These are phyloP conservation scores for Silene latifolia DNA, from an alignment of 148 eudicot species.

Conservation along the genomic window DNA sequence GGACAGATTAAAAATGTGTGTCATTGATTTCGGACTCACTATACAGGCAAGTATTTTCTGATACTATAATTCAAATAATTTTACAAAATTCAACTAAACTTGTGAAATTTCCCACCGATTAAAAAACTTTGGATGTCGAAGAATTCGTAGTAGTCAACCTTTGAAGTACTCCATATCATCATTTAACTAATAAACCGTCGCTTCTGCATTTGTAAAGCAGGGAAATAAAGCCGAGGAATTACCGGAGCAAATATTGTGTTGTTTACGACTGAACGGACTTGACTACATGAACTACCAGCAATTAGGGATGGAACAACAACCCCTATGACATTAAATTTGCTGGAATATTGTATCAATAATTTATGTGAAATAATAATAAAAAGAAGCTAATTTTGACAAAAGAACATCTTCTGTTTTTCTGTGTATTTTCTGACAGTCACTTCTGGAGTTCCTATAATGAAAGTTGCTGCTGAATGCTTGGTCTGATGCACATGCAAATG, in stretches of 20 bases:
- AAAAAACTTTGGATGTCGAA: too few species aligned
- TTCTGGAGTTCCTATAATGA: conserved; percentile 11
- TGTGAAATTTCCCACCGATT: not conserved
- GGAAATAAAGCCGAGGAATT: conserved; percentile 87
- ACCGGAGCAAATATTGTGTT: conserved; percentile 91
- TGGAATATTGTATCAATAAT: conserved; percentile 23
- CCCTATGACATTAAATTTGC: conserved; percentile 24
- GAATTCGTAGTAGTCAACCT: too few species aligned
- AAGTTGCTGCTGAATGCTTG: conserved; percentile 15
- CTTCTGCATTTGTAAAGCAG: conserved; percentile 35
- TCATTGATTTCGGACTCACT: conserved; percentile 83
- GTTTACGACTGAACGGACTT: conserved; percentile 73
- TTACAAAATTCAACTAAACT: not conserved
- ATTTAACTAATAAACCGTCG: not conserved
- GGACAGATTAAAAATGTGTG: conserved; percentile 70
- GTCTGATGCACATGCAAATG: conserved; percentile 27
- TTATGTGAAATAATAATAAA: conserved; percentile 20
- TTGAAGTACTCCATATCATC: too few species aligned
- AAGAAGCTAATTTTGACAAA: conserved; percentile 18
- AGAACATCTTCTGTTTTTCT: conserved; percentile 17
- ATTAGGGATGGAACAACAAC: conserved; percentile 51
- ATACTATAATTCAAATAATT: not conserved
- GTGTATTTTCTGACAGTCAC: conserved; percentile 5
- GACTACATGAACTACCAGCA: conserved; percentile 74
- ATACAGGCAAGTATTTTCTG: conserved; percentile 62